phyloP scores from a whole-genome alignment of 2,329 filamentous ascomycete species.

The Ophidiomyces ophidiicola region DNA sequence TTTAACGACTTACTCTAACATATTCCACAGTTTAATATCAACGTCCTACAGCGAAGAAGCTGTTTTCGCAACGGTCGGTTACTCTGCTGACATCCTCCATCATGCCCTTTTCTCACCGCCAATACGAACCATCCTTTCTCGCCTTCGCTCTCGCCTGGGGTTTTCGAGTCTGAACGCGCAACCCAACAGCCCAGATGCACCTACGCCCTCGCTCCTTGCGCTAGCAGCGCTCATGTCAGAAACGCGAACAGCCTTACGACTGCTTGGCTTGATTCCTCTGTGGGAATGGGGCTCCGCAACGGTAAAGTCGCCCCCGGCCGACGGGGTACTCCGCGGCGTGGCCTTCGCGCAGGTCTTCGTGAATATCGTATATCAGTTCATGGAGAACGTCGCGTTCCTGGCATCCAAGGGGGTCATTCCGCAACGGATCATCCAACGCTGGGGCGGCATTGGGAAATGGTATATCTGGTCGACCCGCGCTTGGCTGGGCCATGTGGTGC shows the following conservation, averaged over 20 bases:
- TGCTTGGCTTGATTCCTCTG: constrained; percentile 58
- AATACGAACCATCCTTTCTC: constrained; percentile 38
- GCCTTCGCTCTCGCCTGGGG: constrained; percentile 31
- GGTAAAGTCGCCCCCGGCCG: constrained; percentile 34
- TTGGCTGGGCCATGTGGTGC: constrained; percentile 65
- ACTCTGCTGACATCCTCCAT: constrained; percentile 50
- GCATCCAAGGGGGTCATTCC: constrained; percentile 57
- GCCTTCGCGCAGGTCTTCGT: constrained; percentile 56
- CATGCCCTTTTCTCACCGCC: constrained; percentile 45
- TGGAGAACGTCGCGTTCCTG: constrained; percentile 77
- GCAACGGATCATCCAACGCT: constrained; percentile 28
- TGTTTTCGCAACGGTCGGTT: constrained; percentile 56
- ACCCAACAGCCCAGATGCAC: constrained; percentile 23
- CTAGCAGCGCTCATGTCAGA: constrained; percentile 38
- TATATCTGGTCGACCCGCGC: constrained; percentile 63
- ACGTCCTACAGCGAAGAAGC: constrained; percentile 59
- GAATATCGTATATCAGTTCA: constrained; percentile 58
- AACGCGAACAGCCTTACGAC: constrained; percentile 39
- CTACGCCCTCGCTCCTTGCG: constrained; percentile 40
- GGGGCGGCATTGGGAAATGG: constrained; percentile 46
- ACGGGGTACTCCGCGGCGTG: constrained; percentile 40
- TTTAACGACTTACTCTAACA: neutral
- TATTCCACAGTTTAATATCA: constrained; percentile 46
- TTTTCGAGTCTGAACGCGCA: constrained; percentile 23
- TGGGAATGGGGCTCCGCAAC: constrained; percentile 65